Base-by-base conservation (phyloP, 352 stramenopile species). In the Nannochloropsis limnetica region DNA sequence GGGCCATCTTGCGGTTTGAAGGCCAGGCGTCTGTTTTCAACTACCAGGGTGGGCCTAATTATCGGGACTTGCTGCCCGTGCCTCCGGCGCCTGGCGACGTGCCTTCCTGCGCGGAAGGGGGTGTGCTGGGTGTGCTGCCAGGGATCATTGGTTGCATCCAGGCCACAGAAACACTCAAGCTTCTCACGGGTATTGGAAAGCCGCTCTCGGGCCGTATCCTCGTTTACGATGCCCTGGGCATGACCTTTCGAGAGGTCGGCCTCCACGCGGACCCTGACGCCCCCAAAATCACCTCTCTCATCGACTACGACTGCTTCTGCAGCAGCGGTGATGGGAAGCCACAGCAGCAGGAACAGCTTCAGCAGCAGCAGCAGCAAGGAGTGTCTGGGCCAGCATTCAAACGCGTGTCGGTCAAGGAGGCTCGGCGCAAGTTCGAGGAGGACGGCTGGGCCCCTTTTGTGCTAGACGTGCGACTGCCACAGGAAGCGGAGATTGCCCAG, bases 141-240 rank as follows among this genome's bases (percentile, higher is more conserved):
- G 93, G 93, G 4, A 92, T 97, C 15, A 96, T 99, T 80, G 96
- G 96, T 14, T 97, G 92, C 84, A 87, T 99, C 4, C 95, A 98
- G 81, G 94, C 95, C 11, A 93, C 96, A 32, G 84, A 87, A 68
- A 81, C 81, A 15, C 81, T 98, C 45, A 98, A 98, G 87, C 87
- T 97, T 23, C 81, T 99, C 17, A 81, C 93, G 23, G 89, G 86
- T 43, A 90, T 88, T 37, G 85, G 86, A 17, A 86, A 89, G 54
- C 87, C 88, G 9, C 85, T 93, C 1, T 85, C 87, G 28, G 88
- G 84, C 74, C 88, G 90, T 49, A 85, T 93, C 0, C 81, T 93
- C 6, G 83, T 92, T 17, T 93, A 91, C 83, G 89, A 94, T 89
- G 90, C 90, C 43, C 25, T 93, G 23, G 80, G 86, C 68, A 91